phyloP scores from a whole-genome alignment of 2,329 filamentous ascomycete genomes.

The Didymella pomorum region DNA sequence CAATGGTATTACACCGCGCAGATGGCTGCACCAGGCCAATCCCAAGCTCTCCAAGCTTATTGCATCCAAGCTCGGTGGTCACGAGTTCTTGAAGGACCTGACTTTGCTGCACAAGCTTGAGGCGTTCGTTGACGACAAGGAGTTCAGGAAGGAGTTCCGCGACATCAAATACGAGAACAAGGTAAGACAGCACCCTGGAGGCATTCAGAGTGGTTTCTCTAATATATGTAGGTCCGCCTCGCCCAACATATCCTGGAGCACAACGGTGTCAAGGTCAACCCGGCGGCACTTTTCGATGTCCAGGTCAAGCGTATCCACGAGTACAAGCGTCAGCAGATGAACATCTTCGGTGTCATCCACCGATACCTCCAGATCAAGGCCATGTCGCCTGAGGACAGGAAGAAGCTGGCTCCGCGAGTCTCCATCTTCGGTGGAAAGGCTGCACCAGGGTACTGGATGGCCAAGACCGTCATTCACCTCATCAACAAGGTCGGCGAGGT shows the following conservation, averaged over 20 bases:
- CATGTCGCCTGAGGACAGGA: constrained; percentile 81
- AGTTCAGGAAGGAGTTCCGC: constrained; percentile 92
- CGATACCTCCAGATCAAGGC: constrained; percentile 89
- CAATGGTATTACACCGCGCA: constrained; percentile 93
- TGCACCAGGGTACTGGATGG: constrained; percentile 99
- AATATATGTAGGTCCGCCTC: constrained; percentile 66
- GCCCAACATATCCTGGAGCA: constrained; percentile 89
- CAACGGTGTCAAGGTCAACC: constrained; percentile 83
- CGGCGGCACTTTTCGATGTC: constrained; percentile 88
- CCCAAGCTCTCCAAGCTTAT: constrained; percentile 91
- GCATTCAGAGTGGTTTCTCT: not conserved
- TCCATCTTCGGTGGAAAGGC: constrained; percentile 98
- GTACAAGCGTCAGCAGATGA: constrained; percentile 98
- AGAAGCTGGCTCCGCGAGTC: constrained; percentile 86
- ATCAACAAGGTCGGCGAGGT: constrained; percentile 91
- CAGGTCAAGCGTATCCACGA: constrained; percentile 99
- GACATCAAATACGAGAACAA: constrained; percentile 98
- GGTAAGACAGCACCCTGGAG: constrained; percentile 20
- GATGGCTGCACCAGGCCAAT: constrained; percentile 98
- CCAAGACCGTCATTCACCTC: constrained; percentile 97
- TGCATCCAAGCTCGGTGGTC: constrained; percentile 82
- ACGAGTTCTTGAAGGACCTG: constrained; percentile 89
- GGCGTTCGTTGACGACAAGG: constrained; percentile 81
- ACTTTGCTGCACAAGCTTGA: constrained; percentile 88
- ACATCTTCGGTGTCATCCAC: constrained; percentile 98